Percentiles rank a stretch among this genome's conserved stretches.
phyloP scores from a whole-genome alignment of 2,329 filamentous ascomycete species.

The Alternaria sp. region DNA sequence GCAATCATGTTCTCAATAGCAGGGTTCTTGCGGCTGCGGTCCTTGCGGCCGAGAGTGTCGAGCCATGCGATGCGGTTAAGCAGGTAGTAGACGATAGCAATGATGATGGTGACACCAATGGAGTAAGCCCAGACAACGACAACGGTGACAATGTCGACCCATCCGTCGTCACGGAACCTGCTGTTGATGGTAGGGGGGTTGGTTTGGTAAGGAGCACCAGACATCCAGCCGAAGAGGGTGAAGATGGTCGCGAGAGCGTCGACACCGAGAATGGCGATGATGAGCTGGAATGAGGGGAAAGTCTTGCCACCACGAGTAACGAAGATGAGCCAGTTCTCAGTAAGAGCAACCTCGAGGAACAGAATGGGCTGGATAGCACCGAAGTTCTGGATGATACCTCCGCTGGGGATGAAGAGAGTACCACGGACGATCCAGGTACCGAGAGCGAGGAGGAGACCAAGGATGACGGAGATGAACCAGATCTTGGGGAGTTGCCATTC shows the following conservation, averaged over 20 bases:
- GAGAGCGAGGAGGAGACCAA: constrained; percentile 72
- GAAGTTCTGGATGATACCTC: constrained; percentile 78
- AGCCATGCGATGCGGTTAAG: constrained; percentile 68
- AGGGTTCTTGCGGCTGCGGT: constrained; percentile 68
- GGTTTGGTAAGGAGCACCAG: constrained; percentile 59
- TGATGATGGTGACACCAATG: constrained; percentile 71
- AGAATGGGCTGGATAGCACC: constrained; percentile 77
- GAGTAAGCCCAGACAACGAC: constrained; percentile 72
- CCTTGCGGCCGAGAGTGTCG: constrained; percentile 70
- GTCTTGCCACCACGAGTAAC: constrained; percentile 71
- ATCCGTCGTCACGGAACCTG: constrained; percentile 58
- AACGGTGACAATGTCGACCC: constrained; percentile 70
- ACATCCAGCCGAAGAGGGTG: constrained; percentile 78
- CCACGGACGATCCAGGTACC: constrained; percentile 79
- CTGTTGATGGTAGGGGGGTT: constrained; percentile 53
- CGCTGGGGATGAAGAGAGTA: constrained; percentile 72
- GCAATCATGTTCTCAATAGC: constrained; percentile 73
- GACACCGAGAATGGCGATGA: constrained; percentile 75
- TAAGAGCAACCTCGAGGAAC: constrained; percentile 63
- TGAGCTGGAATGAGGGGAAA: constrained; percentile 77
- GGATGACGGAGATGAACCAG: constrained; percentile 76
- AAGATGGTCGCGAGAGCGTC: constrained; percentile 78
- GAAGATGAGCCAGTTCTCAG: constrained; percentile 65
- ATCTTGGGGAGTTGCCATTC: constrained; percentile 86
- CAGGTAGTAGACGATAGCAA: constrained; percentile 71